Conservation (phyloP, 306 rosid species). For the Crotalaria pallida region DNA sequence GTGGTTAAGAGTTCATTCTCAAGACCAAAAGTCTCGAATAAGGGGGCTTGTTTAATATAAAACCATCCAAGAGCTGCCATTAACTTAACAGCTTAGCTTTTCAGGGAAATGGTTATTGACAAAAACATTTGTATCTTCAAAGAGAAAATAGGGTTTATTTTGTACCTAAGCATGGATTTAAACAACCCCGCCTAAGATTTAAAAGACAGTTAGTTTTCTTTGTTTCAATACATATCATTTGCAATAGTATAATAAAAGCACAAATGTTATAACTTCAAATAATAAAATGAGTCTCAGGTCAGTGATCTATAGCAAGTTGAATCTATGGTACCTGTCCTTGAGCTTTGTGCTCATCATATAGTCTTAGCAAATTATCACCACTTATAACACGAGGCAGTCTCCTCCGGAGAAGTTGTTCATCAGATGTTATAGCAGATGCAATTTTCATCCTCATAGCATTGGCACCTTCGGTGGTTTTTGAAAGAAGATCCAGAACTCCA, state of each 20-base stretch:
- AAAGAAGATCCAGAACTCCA: constrained; percentile 94
- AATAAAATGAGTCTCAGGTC: constrained; percentile 8
- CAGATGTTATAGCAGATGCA: constrained; percentile 91
- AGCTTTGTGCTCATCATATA: constrained; percentile 78
- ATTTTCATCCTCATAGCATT: constrained; percentile 99
- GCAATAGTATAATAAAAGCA: not conserved
- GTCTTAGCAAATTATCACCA: constrained; percentile 88
- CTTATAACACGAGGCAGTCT: constrained; percentile 88
- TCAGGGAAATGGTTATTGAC: not conserved
- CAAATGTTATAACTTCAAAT: constrained; percentile 4
- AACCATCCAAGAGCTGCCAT: not conserved
- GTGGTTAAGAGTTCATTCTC: not conserved
- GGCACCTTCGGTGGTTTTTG: constrained; percentile 98
- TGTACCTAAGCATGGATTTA: not conserved
- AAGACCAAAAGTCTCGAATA: not conserved
- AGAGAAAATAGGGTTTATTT: not conserved
- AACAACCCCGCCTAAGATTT: not conserved
- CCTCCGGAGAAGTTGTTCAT: constrained; percentile 93
- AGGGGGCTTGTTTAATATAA: too few relatives aligned
- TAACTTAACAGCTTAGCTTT: not conserved
- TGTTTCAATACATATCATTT: not conserved
- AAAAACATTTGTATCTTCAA: not conserved
- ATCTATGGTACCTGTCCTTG: constrained; percentile 82
- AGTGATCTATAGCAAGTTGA: constrained; percentile 15
- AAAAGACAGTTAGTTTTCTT: not conserved